These are phyloP conservation scores for Dalbergia oliveri DNA, from an alignment of 306 rosid species.

Conservation along the genomic window DNA sequence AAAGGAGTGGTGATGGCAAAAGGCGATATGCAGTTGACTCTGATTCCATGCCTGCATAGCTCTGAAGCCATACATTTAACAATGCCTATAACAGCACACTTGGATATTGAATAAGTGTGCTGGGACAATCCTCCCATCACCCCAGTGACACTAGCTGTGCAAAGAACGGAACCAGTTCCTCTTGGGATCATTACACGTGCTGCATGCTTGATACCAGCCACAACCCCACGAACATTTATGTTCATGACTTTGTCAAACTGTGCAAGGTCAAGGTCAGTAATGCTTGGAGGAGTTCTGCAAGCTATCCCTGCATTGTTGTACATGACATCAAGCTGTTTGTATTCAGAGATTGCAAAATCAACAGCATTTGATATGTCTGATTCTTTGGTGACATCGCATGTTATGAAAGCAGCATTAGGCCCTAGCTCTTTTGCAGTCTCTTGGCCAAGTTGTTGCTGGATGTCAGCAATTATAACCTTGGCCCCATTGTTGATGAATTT, in stretches of 20 bases:
- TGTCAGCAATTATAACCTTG: slow-evolving; percentile 85
- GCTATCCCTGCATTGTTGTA: slow-evolving; percentile 85
- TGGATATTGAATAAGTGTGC: slow-evolving; percentile 79
- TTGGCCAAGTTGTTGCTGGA: slow-evolving; percentile 69
- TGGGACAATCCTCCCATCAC: slow-evolving; percentile 80
- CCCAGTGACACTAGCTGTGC: slow-evolving; percentile 87
- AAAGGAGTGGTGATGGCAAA: slow-evolving; percentile 76
- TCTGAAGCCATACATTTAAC: slow-evolving; percentile 78
- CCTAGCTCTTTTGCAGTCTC: slow-evolving; percentile 73
- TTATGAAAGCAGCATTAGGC: slow-evolving; percentile 69
- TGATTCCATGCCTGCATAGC: slow-evolving; percentile 70
- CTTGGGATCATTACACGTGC: slow-evolving; percentile 86
- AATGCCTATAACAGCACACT: slow-evolving; percentile 73
- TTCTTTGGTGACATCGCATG: slow-evolving; percentile 81
- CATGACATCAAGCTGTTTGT: slow-evolving; percentile 83
- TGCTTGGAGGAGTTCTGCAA: slow-evolving; percentile 76
- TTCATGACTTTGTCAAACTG: slow-evolving; percentile 69
- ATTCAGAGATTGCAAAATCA: slow-evolving; percentile 70
- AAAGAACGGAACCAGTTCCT: slow-evolving; percentile 70
- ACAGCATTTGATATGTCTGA: slow-evolving; percentile 75
- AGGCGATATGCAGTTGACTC: slow-evolving; percentile 84
- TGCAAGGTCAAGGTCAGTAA: slow-evolving; percentile 67
- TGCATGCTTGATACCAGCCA: slow-evolving; percentile 86
- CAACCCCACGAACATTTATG: slow-evolving; percentile 76
- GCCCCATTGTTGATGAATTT: slow-evolving; percentile 88